Evolutionary conservation across 768 basidiomycete species (phyloP).

Genomic region (Galerina sulciceps): DNA sequence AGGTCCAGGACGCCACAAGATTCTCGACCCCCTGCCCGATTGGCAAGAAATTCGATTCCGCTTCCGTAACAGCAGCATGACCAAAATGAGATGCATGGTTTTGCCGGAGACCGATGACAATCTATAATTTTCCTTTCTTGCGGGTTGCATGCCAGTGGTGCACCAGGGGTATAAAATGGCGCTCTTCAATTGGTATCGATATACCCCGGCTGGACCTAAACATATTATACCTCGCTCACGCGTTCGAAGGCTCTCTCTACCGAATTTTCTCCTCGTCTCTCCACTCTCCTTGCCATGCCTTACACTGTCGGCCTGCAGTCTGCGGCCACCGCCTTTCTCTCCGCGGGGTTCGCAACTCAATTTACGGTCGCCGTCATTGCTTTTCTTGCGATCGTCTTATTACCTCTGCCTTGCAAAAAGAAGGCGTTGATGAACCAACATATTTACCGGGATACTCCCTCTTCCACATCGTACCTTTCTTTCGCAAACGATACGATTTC

Average conservation of each 20-base stretch:
- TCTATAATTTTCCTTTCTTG: constrained; percentile 33
- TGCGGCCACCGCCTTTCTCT: constrained; percentile 52
- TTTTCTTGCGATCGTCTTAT: constrained; percentile 49
- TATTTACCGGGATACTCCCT: constrained; percentile 62
- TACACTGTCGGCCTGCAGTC: constrained; percentile 54
- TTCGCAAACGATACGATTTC: constrained; percentile 68
- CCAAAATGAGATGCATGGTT: constrained; percentile 36
- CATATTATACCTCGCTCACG: constrained; percentile 30
- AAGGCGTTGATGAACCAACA: constrained; percentile 54
- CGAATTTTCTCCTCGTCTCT: constrained; percentile 27
- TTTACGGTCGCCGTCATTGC: constrained; percentile 51
- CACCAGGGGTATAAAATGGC: constrained; percentile 32
- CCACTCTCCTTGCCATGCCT: constrained; percentile 40
- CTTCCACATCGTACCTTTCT: constrained; percentile 68
- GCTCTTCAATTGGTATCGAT: constrained; percentile 27
- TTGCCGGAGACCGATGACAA: constrained; percentile 32
- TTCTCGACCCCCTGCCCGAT: constrained; percentile 23
- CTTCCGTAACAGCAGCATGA: constrained; percentile 31
- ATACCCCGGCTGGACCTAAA: constrained; percentile 34
- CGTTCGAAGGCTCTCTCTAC: constrained; percentile 20
- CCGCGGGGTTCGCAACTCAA: constrained; percentile 53
- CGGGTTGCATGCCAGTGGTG: constrained; percentile 29
- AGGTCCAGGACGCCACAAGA: constrained; percentile 24
- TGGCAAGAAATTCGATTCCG: constrained; percentile 27
- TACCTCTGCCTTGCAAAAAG: constrained; percentile 51